A percentile compares a stretch with the other conserved stretches of the same genome.
These are phyloP conservation scores for Cladosporium sp. DNA, from an alignment of 2,329 filamentous ascomycete species.

Conservation along the genomic window DNA sequence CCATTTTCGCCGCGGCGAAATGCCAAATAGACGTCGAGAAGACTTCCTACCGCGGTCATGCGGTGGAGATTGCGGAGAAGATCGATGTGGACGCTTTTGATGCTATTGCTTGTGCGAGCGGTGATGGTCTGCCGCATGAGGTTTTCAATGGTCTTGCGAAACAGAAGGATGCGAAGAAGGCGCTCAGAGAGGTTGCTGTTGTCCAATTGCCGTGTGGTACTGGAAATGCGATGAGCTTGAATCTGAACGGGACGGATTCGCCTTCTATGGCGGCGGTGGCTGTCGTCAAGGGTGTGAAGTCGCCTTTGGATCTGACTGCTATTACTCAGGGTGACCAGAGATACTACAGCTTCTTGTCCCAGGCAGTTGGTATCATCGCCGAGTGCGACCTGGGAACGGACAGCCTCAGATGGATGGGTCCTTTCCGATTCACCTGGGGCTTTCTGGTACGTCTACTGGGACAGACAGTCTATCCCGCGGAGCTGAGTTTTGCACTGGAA, in stretches of 20 bases:
- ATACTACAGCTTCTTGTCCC: constrained; percentile 82
- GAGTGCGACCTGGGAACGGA: constrained; percentile 89
- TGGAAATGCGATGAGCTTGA: constrained; percentile 90
- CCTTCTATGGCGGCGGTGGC: constrained; percentile 72
- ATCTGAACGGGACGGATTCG: constrained; percentile 75
- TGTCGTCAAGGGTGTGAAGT: constrained; percentile 82
- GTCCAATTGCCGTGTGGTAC: constrained; percentile 87
- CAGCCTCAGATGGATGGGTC: constrained; percentile 88
- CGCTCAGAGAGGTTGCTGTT: constrained; percentile 72
- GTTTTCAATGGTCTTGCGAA: constrained; percentile 88
- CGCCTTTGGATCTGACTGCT: constrained; percentile 77
- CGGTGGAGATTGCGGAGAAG: constrained; percentile 66
- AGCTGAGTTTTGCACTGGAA: constrained; percentile 79
- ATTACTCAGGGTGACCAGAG: constrained; percentile 75
- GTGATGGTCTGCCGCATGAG: constrained; percentile 87
- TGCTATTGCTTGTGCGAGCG: constrained; percentile 81
- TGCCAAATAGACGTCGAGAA: constrained; percentile 70
- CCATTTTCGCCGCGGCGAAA: constrained; percentile 75
- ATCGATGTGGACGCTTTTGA: constrained; percentile 78
- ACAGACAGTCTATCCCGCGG: constrained; percentile 79
- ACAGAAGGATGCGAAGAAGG: constrained; percentile 67
- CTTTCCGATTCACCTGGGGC: constrained; percentile 76
- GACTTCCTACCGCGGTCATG: constrained; percentile 71
- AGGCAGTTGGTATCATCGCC: constrained; percentile 83
- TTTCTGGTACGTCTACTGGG: constrained; percentile 71